A percentile compares a stretch with the other conserved stretches of the same genome.
These are phyloP conservation scores for Coniferiporia sulphurascens DNA, from an alignment of 1,284 basidiomycete species.

Conservation along the genomic window DNA sequence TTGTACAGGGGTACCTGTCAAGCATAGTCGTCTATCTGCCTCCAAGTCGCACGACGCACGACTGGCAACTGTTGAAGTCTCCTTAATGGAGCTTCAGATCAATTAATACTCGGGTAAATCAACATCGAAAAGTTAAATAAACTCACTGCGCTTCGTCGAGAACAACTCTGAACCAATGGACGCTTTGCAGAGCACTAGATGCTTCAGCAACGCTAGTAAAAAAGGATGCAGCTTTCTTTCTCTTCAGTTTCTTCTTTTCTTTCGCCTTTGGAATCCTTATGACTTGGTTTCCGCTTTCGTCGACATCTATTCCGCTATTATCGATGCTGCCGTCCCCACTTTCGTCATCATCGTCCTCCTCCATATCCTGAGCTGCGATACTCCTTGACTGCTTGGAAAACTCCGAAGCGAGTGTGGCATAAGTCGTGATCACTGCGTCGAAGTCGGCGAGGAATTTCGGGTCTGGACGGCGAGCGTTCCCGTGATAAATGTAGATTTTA, in stretches of 20 bases:
- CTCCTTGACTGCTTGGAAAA: conserved; percentile 85
- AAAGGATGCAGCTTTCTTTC: conserved; percentile 57
- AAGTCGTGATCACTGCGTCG: conserved; percentile 97
- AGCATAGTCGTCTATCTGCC: conserved; percentile 88
- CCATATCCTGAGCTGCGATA: conserved; percentile 50
- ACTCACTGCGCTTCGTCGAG: conserved; percentile 97
- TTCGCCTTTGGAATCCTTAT: conserved; percentile 51
- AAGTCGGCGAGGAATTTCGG: conserved; percentile 84
- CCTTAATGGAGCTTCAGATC: conserved; percentile 86
- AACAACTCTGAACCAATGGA: conserved; percentile 97
- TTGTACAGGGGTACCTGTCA: conserved; percentile 98
- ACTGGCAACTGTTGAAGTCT: conserved; percentile 89
- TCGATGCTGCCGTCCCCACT: conserved; percentile 51
- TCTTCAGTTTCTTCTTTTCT: conserved; percentile 52
- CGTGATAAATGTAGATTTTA: conserved; percentile 94
- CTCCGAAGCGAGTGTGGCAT: conserved; percentile 92
- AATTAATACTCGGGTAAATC: background rate
- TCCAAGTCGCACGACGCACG: conserved; percentile 93
- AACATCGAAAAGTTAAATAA: conserved; percentile 5
- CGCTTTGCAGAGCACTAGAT: conserved; percentile 86
- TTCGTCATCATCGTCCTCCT: conserved; percentile 63
- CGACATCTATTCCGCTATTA: conserved; percentile 58
- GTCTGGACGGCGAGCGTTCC: conserved; percentile 83
- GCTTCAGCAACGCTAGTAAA: conserved; percentile 49
- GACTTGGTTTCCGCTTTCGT: conserved; percentile 62